Base-by-base conservation (phyloP, 192 early-diverging fungal species). In the Physocladia obscura region DNA sequence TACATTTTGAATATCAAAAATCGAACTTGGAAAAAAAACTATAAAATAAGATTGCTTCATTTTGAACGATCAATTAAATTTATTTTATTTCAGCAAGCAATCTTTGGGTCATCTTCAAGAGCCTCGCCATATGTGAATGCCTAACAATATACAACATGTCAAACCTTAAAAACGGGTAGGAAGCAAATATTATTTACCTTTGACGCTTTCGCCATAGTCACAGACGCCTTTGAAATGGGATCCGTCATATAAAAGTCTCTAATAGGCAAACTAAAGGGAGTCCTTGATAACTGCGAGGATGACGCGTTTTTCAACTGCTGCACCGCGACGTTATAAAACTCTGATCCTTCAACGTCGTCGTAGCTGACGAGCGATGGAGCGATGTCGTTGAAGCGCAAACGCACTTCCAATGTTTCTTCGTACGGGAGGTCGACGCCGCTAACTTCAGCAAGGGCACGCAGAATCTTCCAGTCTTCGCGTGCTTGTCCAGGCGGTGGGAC, bases 401-500 rank as follows among this genome's bases (percentile, higher is more conserved):
- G 90, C 60, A 99, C 81, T 26, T 89, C 80, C 2, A 78, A 63
- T 11, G 93, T 74, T 71, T 97, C 92, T 68, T 99, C 93, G 74
- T 99, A 99, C 24, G 94, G 90, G 32, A 99, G 80, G 4, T 90
- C 77, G 17, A 87, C 78, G 0, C 93, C 95, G 32, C 88, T 82
- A n/a, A 94, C 82, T 79, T 99, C 94, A 2, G 94, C 94, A 34
- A 99, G 79, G 2, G 97, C 97, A 44, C 97, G 93, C 49, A 99
- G 83, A 59, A 99, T 95, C 89, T 96, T 97, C 97, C 97, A 99
- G 84, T 99, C 97, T 68, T 97, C 95, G 57, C 97, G 94, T 6
- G 97, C 92, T 35, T 87, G 91, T 21, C 83, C 90, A 5, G 94
- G 93, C 15, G 91, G 89, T 40, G 88, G 85, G 22, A 98, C 95